Evolutionary conservation across 2,329 filamentous ascomycete species (phyloP).

Genomic region (Rhexocercosporidium sp.): DNA sequence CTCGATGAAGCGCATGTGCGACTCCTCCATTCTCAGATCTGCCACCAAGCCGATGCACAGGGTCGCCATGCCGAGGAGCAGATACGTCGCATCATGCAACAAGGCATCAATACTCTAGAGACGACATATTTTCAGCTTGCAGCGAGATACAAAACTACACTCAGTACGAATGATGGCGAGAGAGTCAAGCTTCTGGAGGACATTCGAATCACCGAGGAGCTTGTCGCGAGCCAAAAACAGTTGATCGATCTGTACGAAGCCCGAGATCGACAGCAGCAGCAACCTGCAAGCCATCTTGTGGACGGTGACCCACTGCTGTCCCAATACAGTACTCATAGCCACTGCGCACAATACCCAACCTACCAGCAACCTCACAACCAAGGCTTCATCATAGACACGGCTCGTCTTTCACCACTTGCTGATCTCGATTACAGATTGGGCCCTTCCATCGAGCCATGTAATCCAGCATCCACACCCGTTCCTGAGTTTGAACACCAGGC

Average conservation of each 20-base stretch:
- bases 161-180: slow-evolving; percentile 10
- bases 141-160: slow-evolving; percentile 15
- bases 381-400: slow-evolving; percentile 17
- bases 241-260: slow-evolving; percentile 22
- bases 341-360: slow-evolving; percentile 14
- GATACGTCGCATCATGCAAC: slow-evolving; percentile 5
- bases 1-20: slow-evolving; percentile 13
- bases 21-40: slow-evolving; percentile 19
- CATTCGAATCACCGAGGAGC: slow-evolving; percentile 17
- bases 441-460: slow-evolving; percentile 14
- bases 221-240: slow-evolving; percentile 19
- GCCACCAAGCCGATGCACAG: slow-evolving; percentile 20
- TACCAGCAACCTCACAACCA: slow-evolving; percentile 14
- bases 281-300: slow-evolving; percentile 13
- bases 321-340: slow-evolving; percentile 16
- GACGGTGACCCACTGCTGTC: slow-evolving; percentile 12
- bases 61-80: slow-evolving; percentile 9
- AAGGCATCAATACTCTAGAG: slow-evolving; percentile 16
- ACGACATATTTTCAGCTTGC: slow-evolving; percentile 12
- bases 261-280: slow-evolving; percentile 12
- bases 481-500: slow-evolving; percentile 1
- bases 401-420: slow-evolving; percentile 6
- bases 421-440: slow-evolving; percentile 21
- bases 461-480: slow-evolving; percentile 7
- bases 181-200: slow-evolving; percentile 19